Base-by-base conservation (phyloP, 2,329 filamentous ascomycete genomes). In the Trichoderma guizhouense region DNA sequence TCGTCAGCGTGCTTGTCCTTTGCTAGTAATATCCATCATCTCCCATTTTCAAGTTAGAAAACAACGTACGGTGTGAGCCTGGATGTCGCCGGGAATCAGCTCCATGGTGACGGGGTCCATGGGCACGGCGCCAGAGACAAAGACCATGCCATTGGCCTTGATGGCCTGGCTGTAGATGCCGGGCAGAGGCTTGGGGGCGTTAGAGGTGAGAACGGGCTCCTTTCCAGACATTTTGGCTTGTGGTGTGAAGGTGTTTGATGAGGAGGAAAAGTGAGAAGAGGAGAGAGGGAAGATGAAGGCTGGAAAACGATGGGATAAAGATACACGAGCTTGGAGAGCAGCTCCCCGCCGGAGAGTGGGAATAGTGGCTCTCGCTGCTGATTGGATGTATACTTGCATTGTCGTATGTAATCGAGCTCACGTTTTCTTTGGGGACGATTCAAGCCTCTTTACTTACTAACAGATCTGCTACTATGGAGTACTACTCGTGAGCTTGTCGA, bases 51-150 rank as follows among this genome's bases (percentile, higher is more conserved):
- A 15, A 7, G 14, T 14, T 21, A 36, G 28, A 28, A 34, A 30
- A 7, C 1, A 8, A 26, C 24, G 36, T 75, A 83, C 83, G 47
- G 92, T 93, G 81, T 91, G 89, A 69, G 90, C 87, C 71, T 88
- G 86, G 76, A 93, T 88, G 78, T 84, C 87, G 66, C 91, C 91
- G 60, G 88, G 83, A 74, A 92, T 84, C 69, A 92, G 83, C 75
- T 88, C 86, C 74, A 87, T 88, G 7, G 82, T 82, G 69, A 83
- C 81, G 58, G 86, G 83, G 79, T 92, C 89, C 75, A 89, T 89
- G 74, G 91, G 90, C 75, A 93, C 90, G 76, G 91, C 89, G 75
- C 92, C 92, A 0, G 91, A 93, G 78, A 91, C 87, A 82, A 89
- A 94, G 81, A 94, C 87, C 75, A 91, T 85, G 74, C 88, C 88